A percentile compares a stretch with the other conserved stretches of the same genome.
Evolutionary conservation across 176 grass and related monocot genomes (phyloP).

Genomic region (Chrysopogon serrulatus): DNA sequence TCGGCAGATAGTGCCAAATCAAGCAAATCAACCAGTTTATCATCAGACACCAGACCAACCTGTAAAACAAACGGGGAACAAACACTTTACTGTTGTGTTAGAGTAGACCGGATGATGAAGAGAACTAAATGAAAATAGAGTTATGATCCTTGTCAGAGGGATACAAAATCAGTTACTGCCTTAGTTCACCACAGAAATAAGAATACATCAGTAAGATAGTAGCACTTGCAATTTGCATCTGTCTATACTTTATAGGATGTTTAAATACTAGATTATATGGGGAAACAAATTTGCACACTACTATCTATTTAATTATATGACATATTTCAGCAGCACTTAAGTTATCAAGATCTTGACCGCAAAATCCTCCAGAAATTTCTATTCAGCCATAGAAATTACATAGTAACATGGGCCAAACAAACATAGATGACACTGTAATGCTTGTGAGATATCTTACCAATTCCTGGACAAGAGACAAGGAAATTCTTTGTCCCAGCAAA

Average conservation of each 20-base stretch:
- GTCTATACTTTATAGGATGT: neutral
- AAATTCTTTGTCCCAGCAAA: slow-evolving; percentile 88
- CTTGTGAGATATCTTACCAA: slow-evolving; percentile 67
- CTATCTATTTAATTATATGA: neutral
- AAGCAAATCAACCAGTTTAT: slow-evolving; percentile 85
- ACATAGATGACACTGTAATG: neutral
- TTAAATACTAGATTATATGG: neutral
- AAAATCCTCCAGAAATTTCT: slow-evolving; percentile 23
- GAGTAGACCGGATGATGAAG: neutral
- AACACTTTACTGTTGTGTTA: neutral
- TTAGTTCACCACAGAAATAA: slow-evolving; percentile 23
- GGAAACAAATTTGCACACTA: neutral
- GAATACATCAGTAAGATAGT: neutral
- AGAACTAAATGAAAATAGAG: neutral
- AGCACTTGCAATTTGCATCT: neutral
- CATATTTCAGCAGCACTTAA: slow-evolving; percentile 2
- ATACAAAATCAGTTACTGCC: neutral
- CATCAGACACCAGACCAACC: slow-evolving; percentile 88
- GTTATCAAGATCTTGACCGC: neutral
- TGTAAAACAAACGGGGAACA: slow-evolving; percentile 29
- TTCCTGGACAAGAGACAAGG: slow-evolving; percentile 89
- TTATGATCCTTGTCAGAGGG: neutral
- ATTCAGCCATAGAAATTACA: neutral
- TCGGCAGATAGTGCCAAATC: slow-evolving; percentile 83
- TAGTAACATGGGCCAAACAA: neutral